A percentile compares a stretch with the other conserved stretches of the same genome.
Conservation (phyloP, 1,284 basidiomycete genomes). For the Pseudozyma tsukubaensis region DNA sequence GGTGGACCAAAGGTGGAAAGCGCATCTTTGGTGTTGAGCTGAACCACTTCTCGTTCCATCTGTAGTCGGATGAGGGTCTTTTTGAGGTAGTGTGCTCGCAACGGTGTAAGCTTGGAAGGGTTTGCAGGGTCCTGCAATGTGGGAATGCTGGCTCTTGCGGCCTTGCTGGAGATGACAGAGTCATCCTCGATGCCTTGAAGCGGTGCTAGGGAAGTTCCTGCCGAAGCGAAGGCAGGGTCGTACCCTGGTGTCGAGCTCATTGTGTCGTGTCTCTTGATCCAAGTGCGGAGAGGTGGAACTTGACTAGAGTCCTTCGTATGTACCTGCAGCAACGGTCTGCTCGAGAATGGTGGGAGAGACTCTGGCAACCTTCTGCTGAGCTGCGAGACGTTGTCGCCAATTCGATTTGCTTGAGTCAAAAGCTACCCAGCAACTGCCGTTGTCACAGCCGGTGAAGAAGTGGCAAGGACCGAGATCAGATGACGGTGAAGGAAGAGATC, state of each 20-base stretch:
- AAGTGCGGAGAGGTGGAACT: too few relatives aligned
- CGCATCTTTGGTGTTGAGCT: conserved; percentile 58
- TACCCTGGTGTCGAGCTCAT: conserved; percentile 28
- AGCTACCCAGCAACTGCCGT: too few relatives aligned
- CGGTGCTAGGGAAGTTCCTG: conserved; percentile 45
- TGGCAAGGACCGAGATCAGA: too few relatives aligned
- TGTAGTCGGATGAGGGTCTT: conserved; percentile 90
- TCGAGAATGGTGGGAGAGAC: too few relatives aligned
- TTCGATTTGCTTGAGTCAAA: too few relatives aligned
- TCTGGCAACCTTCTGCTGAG: too few relatives aligned
- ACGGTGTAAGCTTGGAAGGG: conserved; percentile 75
- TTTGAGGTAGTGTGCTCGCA: conserved; percentile 94
- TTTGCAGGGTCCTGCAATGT: conserved; percentile 30
- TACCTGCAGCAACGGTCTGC: too few relatives aligned
- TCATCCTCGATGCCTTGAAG: conserved; percentile 11
- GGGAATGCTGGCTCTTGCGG: conserved; percentile 41
- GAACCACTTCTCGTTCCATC: conserved; percentile 72
- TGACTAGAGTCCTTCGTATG: too few relatives aligned
- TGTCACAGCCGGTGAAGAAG: too few relatives aligned
- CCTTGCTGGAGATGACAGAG: conserved; percentile 30
- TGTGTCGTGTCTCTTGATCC: neutral
- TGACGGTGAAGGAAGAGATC: too few relatives aligned
- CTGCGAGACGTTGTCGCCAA: too few relatives aligned
- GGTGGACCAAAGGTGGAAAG: conserved; percentile 67
- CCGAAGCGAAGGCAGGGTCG: conserved; percentile 50